These are phyloP conservation scores for Pythium rhizo-oryzae DNA, from an alignment of 352 stramenopile genomes.

Conservation along the genomic window DNA sequence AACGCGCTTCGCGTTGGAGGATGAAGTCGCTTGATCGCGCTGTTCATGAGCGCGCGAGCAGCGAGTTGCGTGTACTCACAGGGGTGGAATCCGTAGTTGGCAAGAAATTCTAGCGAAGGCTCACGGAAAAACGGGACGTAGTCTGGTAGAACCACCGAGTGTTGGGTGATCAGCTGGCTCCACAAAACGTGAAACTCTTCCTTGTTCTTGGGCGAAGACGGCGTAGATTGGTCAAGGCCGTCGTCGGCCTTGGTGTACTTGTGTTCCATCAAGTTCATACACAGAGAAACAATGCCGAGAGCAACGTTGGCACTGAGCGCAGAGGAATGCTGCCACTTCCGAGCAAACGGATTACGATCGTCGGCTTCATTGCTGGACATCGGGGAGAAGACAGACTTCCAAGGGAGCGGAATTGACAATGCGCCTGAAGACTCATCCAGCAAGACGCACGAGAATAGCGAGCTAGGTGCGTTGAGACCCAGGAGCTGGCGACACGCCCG, in stretches of 20 bases:
- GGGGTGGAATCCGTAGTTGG: slow-evolving; percentile 73
- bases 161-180: slow-evolving; percentile 87
- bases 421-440: slow-evolving; percentile 54
- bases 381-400: slow-evolving; percentile 35
- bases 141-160: slow-evolving; percentile 79
- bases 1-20: slow-evolving; percentile 43
- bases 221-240: slow-evolving; percentile 8
- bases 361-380: slow-evolving; percentile 7
- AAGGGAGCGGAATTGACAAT: slow-evolving; percentile 74
- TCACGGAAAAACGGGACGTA: slow-evolving; percentile 70
- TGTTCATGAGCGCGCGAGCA: slow-evolving; percentile 66
- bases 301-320: slow-evolving; percentile 67
- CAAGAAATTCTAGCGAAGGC: slow-evolving; percentile 71
- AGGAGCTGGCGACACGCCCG: slow-evolving; percentile 55
- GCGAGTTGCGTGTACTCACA: slow-evolving; percentile 81
- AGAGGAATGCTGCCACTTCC: slow-evolving; percentile 80
- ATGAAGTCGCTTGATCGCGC: slow-evolving; percentile 75
- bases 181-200: slow-evolving; percentile 86
- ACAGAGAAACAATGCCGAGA: slow-evolving; percentile 71
- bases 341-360: slow-evolving; percentile 40
- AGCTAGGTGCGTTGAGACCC: slow-evolving; percentile 49
- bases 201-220: slow-evolving; percentile 59
- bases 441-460: slow-evolving; percentile 72
- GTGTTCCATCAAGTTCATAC: slow-evolving; percentile 86
- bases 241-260: slow-evolving; percentile 47